Evolutionary conservation across 805 yeast species (phyloP).

Genomic region (Pichia pseudocactophila): DNA sequence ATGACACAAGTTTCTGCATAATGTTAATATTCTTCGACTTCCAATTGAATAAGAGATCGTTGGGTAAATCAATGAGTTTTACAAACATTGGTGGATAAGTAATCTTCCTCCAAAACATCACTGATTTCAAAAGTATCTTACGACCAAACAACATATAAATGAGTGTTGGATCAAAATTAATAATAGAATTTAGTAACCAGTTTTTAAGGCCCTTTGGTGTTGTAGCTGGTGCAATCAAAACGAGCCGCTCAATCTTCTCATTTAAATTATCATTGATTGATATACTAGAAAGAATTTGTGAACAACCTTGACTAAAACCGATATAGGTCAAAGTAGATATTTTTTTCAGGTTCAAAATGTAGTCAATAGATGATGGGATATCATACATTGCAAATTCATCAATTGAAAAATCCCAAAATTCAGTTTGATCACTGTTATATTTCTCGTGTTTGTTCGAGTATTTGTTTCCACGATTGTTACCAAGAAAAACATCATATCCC

Average conservation of each 20-base stretch:
- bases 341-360: constrained; percentile 49
- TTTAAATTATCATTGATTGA: constrained; percentile 65
- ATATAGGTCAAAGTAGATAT: constrained; percentile 49
- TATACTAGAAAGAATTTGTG: constrained; percentile 85
- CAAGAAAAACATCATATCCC: constrained; percentile 94
- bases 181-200: constrained; percentile 63
- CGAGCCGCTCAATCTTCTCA: constrained; percentile 37
- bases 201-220: constrained; percentile 83
- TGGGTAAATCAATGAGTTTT: constrained; percentile 61
- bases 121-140: constrained; percentile 55
- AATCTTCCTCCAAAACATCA: constrained; percentile 61
- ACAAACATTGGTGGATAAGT: constrained; percentile 72
- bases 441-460: constrained; percentile 71
- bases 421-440: constrained; percentile 29
- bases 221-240: constrained; percentile 80
- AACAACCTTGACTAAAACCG: constrained; percentile 94
- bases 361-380: constrained; percentile 77
- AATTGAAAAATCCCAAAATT: constrained; percentile 86
- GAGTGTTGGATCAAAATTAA: constrained; percentile 68
- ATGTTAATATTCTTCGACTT: constrained; percentile 56
- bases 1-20: constrained; percentile 69
- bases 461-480: constrained; percentile 88
- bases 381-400: constrained; percentile 91
- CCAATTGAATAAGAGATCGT: constrained; percentile 73
- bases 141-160: constrained; percentile 69